phyloP scores from a whole-genome alignment of 768 basidiomycete species.

The Lenzites betulinus region DNA sequence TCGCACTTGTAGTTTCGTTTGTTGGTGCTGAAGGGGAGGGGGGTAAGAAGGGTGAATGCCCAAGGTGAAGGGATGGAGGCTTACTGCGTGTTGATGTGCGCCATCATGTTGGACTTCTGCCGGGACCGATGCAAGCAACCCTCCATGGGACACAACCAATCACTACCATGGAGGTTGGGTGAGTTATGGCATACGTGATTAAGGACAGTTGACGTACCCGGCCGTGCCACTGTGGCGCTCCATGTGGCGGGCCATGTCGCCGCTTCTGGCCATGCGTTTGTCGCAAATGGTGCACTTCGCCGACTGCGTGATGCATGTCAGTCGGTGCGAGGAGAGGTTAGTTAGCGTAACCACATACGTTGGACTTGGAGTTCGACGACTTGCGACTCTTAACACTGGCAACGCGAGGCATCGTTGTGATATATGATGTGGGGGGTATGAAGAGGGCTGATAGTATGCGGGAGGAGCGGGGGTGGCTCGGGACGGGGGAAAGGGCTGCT shows the following conservation, averaged over 20 bases:
- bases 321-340: no score
- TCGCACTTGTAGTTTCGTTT: neutral
- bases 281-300: no score
- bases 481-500: neutral
- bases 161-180: no score
- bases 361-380: neutral
- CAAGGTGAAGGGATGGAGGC: neutral
- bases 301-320: no score
- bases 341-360: no score
- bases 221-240: no score
- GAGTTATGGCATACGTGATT: no score
- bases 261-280: no score
- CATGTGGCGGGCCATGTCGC: no score
- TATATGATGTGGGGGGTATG: neutral
- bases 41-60: neutral
- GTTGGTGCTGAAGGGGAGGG: neutral
- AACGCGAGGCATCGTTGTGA: neutral
- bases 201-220: no score
- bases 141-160: neutral
- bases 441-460: neutral
- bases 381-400: neutral
- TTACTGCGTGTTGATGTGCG: conserved; percentile 10
- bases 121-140: neutral
- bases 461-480: conserved; percentile 6
- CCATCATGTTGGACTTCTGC: conserved; percentile 5